Evolutionary conservation across 768 basidiomycete species (phyloP), one percentile per base, ranked within the genome.

Genomic region (Auriculariales sp.): DNA sequence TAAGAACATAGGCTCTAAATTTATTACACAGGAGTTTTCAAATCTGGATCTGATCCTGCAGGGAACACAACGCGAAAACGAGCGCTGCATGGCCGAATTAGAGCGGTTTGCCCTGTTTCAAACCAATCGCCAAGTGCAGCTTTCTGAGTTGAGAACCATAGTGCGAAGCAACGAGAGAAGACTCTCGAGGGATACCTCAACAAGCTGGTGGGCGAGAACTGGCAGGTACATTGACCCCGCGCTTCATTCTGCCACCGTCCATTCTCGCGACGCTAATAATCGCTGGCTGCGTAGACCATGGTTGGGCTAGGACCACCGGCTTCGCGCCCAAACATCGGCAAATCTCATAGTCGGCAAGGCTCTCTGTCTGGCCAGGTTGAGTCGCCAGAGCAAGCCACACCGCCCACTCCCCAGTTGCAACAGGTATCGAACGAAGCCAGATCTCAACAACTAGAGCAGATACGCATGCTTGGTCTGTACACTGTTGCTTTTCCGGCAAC

Each of bases 31-130:
- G 57, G 87, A 89, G 55, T 78, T 79, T 57, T 77, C 77, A 56
- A 81, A 83, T 51, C 66, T 88, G 1, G 87, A 88, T 32, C 67
- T 90, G 15, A 67, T 90, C 3, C 64, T 88, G 0, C 76, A 83
- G 52, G 87, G 86, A 0, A 89, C 87, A 0, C 85, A 88, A 54
- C 68, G 85, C 46, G 88, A 91, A 66, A 91, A 91, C 57, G 86
- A 89, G 56, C 71, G 81, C 46, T 83, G 80, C 54, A 89, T 90
- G 87, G 70, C 75, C 0, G 84, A 88, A 52, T 68, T 87, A 2
- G 86, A 89, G 50, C 71, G 80, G 83, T 80, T 50, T 46, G 68
- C 65, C 17, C 15, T 25, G n/a, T 17, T 35, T 46, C 14, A 42
- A 12, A 47, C 10, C 32, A 28, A 48, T 28, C 33, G 17, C 39